Percentiles rank a stretch among this genome's conserved stretches.
phyloP scores from a whole-genome alignment of 2,329 filamentous ascomycete species.

The Microsporum audouinii region DNA sequence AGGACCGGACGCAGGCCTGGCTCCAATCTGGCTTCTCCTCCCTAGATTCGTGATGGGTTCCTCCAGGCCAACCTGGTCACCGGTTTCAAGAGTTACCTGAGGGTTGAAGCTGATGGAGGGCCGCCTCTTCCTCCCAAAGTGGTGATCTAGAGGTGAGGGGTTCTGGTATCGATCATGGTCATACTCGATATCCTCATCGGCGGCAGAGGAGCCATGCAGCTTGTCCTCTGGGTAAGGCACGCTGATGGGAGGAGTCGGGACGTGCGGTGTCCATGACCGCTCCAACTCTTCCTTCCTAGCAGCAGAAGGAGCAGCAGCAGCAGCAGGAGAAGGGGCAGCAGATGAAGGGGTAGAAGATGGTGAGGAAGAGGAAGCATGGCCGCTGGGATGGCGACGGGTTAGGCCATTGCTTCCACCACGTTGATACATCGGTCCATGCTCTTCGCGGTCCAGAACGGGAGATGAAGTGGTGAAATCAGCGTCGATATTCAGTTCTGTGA shows the following conservation, averaged over 20 bases:
- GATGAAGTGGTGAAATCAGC: conserved; percentile 4
- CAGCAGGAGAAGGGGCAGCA: not conserved
- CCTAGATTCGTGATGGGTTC: conserved; percentile 23
- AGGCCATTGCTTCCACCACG: not conserved
- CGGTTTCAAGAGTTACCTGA: conserved; percentile 31
- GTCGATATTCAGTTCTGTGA: conserved; percentile 9
- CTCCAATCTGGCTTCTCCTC: not conserved
- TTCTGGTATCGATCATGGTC: conserved; percentile 29
- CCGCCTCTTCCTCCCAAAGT: conserved; percentile 30
- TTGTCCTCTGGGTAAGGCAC: conserved; percentile 33
- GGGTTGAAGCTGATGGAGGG: conserved; percentile 35
- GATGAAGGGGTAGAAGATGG: not conserved
- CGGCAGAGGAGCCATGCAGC: conserved; percentile 10
- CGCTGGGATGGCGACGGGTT: not conserved
- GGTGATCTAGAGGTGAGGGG: conserved; percentile 29
- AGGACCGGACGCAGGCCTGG: not conserved
- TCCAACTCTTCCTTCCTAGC: conserved; percentile 1
- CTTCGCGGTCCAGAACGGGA: not conserved
- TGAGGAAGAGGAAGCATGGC: not conserved
- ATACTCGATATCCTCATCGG: conserved; percentile 15
- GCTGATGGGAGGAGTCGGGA: conserved; percentile 21
- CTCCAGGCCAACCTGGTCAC: conserved; percentile 27
- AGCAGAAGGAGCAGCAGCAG: not conserved
- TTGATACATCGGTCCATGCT: conserved; percentile 2
- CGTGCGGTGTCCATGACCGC: conserved; percentile 4